Percentiles rank a stretch among this genome's conserved stretches.
phyloP scores from a whole-genome alignment of 495 filamentous ascomycete species.

The Bacidia rubella region DNA sequence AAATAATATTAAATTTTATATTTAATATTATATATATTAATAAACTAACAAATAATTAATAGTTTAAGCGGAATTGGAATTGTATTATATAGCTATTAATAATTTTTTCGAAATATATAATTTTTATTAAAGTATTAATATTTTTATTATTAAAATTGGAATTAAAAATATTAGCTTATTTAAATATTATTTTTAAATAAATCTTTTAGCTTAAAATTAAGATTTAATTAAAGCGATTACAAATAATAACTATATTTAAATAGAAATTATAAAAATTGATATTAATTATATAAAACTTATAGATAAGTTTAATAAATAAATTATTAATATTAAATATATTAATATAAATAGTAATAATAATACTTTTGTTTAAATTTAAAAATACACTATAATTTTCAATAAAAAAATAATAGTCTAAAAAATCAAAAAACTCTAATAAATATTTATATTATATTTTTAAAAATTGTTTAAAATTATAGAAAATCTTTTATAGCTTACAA shows the following conservation, averaged over 20 bases:
- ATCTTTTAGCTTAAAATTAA: too few species aligned
- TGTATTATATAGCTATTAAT: too few species aligned
- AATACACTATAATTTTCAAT: constrained; percentile 1
- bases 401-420: not conserved
- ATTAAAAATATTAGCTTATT: not conserved
- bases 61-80: too few species aligned
- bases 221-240: not conserved
- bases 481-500: not conserved
- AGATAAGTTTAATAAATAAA: not conserved
- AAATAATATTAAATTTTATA: not conserved
- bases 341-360: not conserved
- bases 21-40: not conserved
- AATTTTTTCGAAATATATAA: constrained; percentile 1
- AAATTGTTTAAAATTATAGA: not conserved
- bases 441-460: constrained; percentile 1
- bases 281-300: not conserved
- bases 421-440: not conserved
- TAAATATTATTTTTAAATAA: not conserved
- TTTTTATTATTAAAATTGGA: not conserved
- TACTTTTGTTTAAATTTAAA: not conserved
- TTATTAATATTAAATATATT: not conserved
- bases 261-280: not conserved
- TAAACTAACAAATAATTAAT: too few species aligned
- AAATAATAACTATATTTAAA: not conserved
- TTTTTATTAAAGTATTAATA: constrained; percentile 1